Base-by-base conservation (phyloP, 805 yeast genomes). In the Myxozyma sirexii region DNA sequence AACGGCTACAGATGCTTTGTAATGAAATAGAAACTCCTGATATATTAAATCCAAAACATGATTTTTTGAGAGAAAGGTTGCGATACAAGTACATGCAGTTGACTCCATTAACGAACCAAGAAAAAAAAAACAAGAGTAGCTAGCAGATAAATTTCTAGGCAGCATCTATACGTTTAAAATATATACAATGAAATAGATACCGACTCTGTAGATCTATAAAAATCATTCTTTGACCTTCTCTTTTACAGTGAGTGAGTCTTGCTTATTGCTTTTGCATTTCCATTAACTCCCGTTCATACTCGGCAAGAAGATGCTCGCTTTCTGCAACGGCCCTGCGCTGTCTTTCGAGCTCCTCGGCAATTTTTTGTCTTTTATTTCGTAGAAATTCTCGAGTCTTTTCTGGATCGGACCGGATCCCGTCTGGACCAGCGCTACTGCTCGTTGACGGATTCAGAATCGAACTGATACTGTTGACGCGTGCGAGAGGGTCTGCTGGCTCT, bases 261-360 rank as follows among this genome's bases (percentile, higher is more conserved):
- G 33, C 19, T 24, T n/a, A n/a, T 35, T 39, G n/a, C 24, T 27
- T 39, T 21, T 38, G 41, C 53, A 51, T 19, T n/a, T 65, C 66
- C 6, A 56, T 62, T 41, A 66, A 67, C 63, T 70, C 65, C 19
- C 67, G 65, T 31, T 74, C 75, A 56, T 73, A 74, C 45, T 64
- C 68, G 5, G 60, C 57, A 19, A 75, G 63, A 24, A 70, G 61
- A 15, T 52, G 39, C 61, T 70, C 73, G 19, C 71, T 68, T 45
- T 62, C 64, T 8, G 53, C 58, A 24, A 75, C 60, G 49, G 69
- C 67, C 42, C 54, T 60, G 26, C 67, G 65, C 23, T 69, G 67
- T 44, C 66, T 64, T 6, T 60, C 68, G 8, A 74, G 66, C 57
- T 72, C 72, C 56, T 73, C 77, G 44, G 68, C 69, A n/a, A 71